Base-by-base conservation (phyloP, 1,284 basidiomycete species). In the Golubevia sp. region DNA sequence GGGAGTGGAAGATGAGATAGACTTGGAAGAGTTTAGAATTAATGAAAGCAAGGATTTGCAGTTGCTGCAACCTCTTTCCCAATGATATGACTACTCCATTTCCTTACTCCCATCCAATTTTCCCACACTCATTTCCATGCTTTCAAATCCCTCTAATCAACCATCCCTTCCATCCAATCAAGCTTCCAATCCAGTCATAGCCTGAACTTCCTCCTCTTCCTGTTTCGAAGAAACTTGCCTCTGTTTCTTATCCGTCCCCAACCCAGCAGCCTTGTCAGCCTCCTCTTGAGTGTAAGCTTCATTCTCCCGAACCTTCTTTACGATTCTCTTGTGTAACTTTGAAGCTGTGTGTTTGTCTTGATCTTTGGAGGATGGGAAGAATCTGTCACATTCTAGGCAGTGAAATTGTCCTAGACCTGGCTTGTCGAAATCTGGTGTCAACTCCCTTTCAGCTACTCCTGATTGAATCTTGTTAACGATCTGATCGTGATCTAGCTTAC, bases 391-490 rank as follows among this genome's bases (percentile, higher is more conserved):
- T 50, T 77, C 72, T 34, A 82, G 71, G 58, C 81, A 83, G 68
- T 83, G 82, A 64, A 81, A 82, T 24, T 77, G 73, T 44, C 81
- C 81, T 55, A 83, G 71, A 61, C 81, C 81, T n/a, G 79, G 71
- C 64, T 76, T 76, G 58, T 82, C 78, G 15, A 77, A 65, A 55
- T 83, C 78, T 34, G 30, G 30, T 5, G 30, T 34, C 50, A 82
- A 68, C 61, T 73, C 68, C 34, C 79, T 67, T 23, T 44, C 69
- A 20, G 68, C 67, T 34, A 73, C 70, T 69, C 71, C 73, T 49
- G 67, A 59, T 58, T 67, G 67, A 30, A 82, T 70, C 58, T 75
- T 81, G 34, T 64, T 69, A 55, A 80, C 74, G 49, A 82, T 72
- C 61, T 83, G 81, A 56, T 83, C 81, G 4, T 70, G 64, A 44